Evolutionary conservation across 2,329 filamentous ascomycete species (phyloP).

Genomic region (Sporothrix protearum): DNA sequence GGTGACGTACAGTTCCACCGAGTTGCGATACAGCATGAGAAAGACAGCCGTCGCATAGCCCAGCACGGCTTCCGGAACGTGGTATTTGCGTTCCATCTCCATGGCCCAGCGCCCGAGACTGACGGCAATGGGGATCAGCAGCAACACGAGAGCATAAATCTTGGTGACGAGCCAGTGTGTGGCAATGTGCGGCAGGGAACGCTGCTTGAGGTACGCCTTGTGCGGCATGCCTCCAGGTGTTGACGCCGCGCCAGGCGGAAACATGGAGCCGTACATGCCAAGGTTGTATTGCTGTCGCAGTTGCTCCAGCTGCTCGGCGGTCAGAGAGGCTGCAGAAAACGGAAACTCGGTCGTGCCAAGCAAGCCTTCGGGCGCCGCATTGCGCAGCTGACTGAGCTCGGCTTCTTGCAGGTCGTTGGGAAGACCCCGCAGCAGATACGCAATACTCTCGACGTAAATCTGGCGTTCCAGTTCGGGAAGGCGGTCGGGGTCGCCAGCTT

Average conservation of each 20-base stretch:
- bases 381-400: constrained; percentile 51
- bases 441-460: constrained; percentile 61
- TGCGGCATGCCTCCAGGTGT: not conserved
- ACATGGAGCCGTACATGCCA: not conserved
- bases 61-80: constrained; percentile 27
- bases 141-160: constrained; percentile 23
- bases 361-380: constrained; percentile 45
- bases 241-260: constrained; percentile 21
- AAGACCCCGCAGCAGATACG: constrained; percentile 61
- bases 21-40: constrained; percentile 20
- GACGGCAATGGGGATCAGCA: constrained; percentile 23
- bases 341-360: constrained; percentile 18
- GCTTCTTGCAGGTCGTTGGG: constrained; percentile 54
- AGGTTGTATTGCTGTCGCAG: not conserved
- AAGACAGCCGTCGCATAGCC: constrained; percentile 19
- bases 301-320: constrained; percentile 22
- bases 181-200: constrained; percentile 24
- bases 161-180: constrained; percentile 29
- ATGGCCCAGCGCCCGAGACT: constrained; percentile 19
- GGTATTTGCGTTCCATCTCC: constrained; percentile 28
- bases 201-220: constrained; percentile 11
- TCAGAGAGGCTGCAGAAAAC: not conserved
- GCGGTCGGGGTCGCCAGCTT: constrained; percentile 28
- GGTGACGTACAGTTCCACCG: constrained; percentile 23
- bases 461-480: constrained; percentile 51